Conservation (phyloP, 768 basidiomycete genomes). For the Auriscalpium vulgare region DNA sequence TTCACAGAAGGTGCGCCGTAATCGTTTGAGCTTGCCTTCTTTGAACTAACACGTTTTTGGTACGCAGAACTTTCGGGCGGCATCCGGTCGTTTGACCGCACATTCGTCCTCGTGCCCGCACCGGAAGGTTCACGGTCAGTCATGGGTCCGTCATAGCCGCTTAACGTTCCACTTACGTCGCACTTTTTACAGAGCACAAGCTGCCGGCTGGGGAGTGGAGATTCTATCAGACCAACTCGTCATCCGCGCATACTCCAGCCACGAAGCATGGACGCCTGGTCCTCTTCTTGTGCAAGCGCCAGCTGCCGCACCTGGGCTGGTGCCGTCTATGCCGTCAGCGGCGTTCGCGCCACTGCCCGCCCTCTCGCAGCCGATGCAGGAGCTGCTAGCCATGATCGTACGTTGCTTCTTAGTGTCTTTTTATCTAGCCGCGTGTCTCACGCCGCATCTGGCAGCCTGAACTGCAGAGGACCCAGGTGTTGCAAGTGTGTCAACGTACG, state of each 20-base stretch:
- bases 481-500: constrained; percentile 66
- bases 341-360: constrained; percentile 26
- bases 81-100: constrained; percentile 87
- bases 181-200: constrained; percentile 49
- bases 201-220: constrained; percentile 82
- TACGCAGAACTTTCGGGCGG: constrained; percentile 60
- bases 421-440: not conserved
- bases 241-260: constrained; percentile 77
- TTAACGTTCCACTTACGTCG: constrained; percentile 6
- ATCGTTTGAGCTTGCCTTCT: not conserved
- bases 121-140: constrained; percentile 78
- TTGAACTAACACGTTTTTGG: not conserved
- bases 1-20: constrained; percentile 73
- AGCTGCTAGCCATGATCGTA: constrained; percentile 50
- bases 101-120: constrained; percentile 81
- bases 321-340: constrained; percentile 18
- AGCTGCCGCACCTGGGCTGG: constrained; percentile 20
- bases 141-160: not conserved
- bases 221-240: constrained; percentile 86
- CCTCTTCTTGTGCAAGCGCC: constrained; percentile 64
- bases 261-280: constrained; percentile 71
- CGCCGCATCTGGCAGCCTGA: constrained; percentile 41
- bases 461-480: constrained; percentile 58
- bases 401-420: constrained; percentile 22
- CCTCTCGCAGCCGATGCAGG: constrained; percentile 31